Percentiles rank a stretch among this genome's conserved stretches.
These are phyloP conservation scores for Alternaria sp. DNA, from an alignment of 2,329 filamentous ascomycete genomes.

Conservation along the genomic window DNA sequence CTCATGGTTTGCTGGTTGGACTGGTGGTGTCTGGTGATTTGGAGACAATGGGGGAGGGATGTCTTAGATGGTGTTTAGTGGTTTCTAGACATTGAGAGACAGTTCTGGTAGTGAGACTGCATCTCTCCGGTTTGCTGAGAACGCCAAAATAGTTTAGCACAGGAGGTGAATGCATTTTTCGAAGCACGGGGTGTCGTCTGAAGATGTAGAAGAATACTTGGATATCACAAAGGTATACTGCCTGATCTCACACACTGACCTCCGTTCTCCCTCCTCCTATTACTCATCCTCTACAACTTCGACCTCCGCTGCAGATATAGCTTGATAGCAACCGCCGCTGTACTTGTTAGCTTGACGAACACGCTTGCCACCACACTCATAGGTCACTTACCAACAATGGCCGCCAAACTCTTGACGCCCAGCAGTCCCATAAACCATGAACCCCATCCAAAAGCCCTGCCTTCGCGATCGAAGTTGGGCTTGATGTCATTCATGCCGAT, in stretches of 20 bases:
- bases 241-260: background rate
- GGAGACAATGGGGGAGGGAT: background rate
- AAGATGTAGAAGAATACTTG: background rate
- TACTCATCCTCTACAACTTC: background rate
- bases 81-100: background rate
- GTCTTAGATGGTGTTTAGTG: background rate
- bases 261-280: background rate
- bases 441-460: slow-evolving; percentile 46
- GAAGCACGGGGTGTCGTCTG: too few species aligned
- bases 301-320: slow-evolving; percentile 9
- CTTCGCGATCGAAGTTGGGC: slow-evolving; percentile 67
- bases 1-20: background rate
- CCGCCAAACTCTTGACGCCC: slow-evolving; percentile 39
- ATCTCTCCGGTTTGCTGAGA: background rate
- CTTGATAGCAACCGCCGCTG: slow-evolving; percentile 9
- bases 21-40: background rate
- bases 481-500: slow-evolving; percentile 57
- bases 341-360: background rate
- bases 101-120: accelerated
- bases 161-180: too few species aligned
- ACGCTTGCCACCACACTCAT: background rate
- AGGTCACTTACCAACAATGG: slow-evolving; percentile 40
- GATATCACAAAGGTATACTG: background rate
- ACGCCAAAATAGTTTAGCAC: background rate
- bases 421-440: slow-evolving; percentile 41